Base-by-base conservation (phyloP, 2,329 filamentous ascomycete genomes). In the Talaromyces sp. region DNA sequence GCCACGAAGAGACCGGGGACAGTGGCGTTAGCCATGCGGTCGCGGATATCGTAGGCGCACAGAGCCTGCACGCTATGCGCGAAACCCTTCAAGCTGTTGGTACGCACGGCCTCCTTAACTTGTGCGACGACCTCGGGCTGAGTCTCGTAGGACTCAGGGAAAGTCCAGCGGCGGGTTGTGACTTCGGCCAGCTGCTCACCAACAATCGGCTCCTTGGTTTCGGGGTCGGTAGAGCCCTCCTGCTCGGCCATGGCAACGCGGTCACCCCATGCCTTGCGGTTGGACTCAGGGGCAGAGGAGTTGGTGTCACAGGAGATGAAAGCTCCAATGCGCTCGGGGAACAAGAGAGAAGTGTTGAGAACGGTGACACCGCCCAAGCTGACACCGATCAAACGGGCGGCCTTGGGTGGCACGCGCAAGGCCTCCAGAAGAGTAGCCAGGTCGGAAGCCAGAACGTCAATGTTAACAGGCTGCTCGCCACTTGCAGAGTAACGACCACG, bases 271-370 rank as follows among this genome's bases (percentile, higher is more conserved):
- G 89, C 88, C 43, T 85, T 82, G 3, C 86, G 87, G 75, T 95
- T 96, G 32, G 86, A 85, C 0, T 85, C 76, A 54, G 88, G 90
- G 0, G 87, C 86, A 4, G 84, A 80, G 7, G 83, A 81, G 70
- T 91, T 93, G 66, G 90, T 95, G 71, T 94, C 90, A 70, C 89
- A 92, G 3, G 86, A 81, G 19, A 93, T 77, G 68, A 91, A 89
- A 6, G 78, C 78, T 1, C 64, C 68, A 13, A 91, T 73, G 39
- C 83, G 79, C 1, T 75, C 57, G 0, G 89, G 86, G 63, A 89
- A 81, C 36, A 79, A 79, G 46, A 95, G 81, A 0, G 88, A 87
- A 47, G 88, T 86, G 67, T 88, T 86, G 45, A 94, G 81, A 1
- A 86, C 80, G 1, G 90, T 94, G 2, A 87, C 89, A 47, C 91